phyloP scores from a whole-genome alignment of 148 eudicot genomes.

The Suaeda aralocaspica region DNA sequence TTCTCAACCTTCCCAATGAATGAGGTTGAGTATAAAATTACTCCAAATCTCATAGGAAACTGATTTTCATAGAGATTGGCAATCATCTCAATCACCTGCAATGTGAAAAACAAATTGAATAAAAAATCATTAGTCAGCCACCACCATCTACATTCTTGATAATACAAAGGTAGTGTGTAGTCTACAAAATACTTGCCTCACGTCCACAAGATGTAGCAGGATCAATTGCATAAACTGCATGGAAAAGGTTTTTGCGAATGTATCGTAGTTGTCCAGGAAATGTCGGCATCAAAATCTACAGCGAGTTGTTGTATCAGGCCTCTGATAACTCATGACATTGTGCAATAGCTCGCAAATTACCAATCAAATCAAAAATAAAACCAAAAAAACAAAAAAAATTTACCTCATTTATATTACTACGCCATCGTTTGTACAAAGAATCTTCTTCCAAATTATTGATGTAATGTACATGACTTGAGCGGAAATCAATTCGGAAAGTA shows the following conservation, averaged over 20 bases:
- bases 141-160: neutral
- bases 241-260: constrained; percentile 87
- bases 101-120: constrained; percentile 18
- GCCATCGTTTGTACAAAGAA: constrained; percentile 86
- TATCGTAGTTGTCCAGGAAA: constrained; percentile 96
- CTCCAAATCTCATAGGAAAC: constrained; percentile 92
- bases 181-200: constrained; percentile 58
- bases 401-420: constrained; percentile 96
- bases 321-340: constrained; percentile 7
- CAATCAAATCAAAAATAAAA: neutral
- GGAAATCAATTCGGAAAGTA: constrained; percentile 84
- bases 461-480: constrained; percentile 87
- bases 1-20: constrained; percentile 48
- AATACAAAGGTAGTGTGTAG: constrained; percentile 3
- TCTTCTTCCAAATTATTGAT: constrained; percentile 92
- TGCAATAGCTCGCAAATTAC: neutral
- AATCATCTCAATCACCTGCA: constrained; percentile 65
- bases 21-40: constrained; percentile 66
- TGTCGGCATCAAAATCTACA: constrained; percentile 94
- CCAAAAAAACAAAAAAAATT: neutral
- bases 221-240: constrained; percentile 83
- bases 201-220: constrained; percentile 87
- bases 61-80: constrained; percentile 73
- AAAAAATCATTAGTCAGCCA: constrained; percentile 2
- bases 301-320: constrained; percentile 12